A percentile compares a stretch with the other conserved stretches of the same genome.
phyloP scores from a whole-genome alignment of 495 filamentous ascomycete genomes.

The Hypomontagnella monticulosa region DNA sequence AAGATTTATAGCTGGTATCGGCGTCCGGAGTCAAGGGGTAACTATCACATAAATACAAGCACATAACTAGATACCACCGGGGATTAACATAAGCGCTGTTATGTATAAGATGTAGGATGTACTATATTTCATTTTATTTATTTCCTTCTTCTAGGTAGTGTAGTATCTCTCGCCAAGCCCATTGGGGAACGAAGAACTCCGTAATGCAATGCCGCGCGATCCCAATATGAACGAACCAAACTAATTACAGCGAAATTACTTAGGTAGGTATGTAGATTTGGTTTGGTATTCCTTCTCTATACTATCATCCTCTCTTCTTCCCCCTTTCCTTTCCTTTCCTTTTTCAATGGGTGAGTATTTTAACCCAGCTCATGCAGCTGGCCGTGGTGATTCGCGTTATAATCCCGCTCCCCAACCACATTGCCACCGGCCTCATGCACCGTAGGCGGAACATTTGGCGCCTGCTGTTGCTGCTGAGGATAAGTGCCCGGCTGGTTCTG shows the following conservation, averaged over 20 bases:
- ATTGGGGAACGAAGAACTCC: neutral
- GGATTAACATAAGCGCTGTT: too few relatives aligned
- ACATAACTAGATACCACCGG: too few relatives aligned
- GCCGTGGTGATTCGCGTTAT: constrained; percentile 44
- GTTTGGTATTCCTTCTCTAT: neutral
- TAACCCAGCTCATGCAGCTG: constrained; percentile 45
- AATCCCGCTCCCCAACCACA: constrained; percentile 38
- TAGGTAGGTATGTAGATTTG: too few relatives aligned
- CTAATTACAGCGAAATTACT: neutral
- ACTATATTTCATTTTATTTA: neutral
- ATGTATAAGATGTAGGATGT: too few relatives aligned
- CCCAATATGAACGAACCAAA: neutral
- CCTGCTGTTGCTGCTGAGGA: neutral
- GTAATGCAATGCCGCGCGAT: constrained; percentile 19
- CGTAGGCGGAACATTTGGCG: constrained; percentile 38
- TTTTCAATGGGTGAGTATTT: neutral
- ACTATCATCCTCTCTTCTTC: neutral
- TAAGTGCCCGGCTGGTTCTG: constrained; percentile 16
- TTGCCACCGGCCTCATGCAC: constrained; percentile 48
- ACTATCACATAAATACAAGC: too few relatives aligned
- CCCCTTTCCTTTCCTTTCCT: too few relatives aligned
- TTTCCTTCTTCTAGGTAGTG: neutral
- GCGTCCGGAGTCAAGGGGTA: too few relatives aligned
- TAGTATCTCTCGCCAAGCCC: neutral
- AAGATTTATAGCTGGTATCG: too few relatives aligned